phyloP scores from a whole-genome alignment of 345 rosid genomes.

The Pugionium cornutum region DNA sequence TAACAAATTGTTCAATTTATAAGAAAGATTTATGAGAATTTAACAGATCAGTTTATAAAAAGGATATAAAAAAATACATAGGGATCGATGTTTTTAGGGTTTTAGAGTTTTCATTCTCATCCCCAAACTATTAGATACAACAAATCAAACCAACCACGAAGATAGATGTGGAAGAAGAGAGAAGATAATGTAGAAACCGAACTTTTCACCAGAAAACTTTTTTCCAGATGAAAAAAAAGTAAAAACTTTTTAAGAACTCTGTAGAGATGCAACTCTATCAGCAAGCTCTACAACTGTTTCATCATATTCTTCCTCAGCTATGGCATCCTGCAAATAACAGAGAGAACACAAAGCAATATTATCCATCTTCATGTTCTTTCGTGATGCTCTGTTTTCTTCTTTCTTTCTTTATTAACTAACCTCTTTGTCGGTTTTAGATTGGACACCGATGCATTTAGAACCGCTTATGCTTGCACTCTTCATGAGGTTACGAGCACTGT shows the following conservation, averaged over 20 bases:
- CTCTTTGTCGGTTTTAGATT: constrained; percentile 52
- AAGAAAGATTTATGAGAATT: background rate
- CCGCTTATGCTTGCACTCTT: constrained; percentile 97
- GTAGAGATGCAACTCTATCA: constrained; percentile 41
- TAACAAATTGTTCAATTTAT: no score
- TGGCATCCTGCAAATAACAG: constrained; percentile 35
- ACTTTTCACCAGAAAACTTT: constrained; percentile 28
- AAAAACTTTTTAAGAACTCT: constrained; percentile 19
- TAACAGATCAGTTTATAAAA: background rate
- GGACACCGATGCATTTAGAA: constrained; percentile 75
- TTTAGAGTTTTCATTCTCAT: constrained; percentile 32
- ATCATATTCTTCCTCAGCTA: constrained; percentile 38
- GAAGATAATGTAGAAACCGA: constrained; percentile 27
- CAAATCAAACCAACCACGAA: constrained; percentile 41
- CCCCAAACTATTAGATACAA: constrained; percentile 43
- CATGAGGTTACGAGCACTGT: constrained; percentile 70
- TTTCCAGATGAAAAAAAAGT: background rate
- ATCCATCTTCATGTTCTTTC: constrained; percentile 11
- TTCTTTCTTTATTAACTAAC: constrained; percentile 37
- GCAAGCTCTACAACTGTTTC: constrained; percentile 31
- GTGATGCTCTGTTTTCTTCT: constrained; percentile 10
- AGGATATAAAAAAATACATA: constrained; percentile 16
- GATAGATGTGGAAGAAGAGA: constrained; percentile 33
- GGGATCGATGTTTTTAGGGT: constrained; percentile 19
- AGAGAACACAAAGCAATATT: constrained; percentile 16